phyloP scores from a whole-genome alignment of 257 asterid genomes.

The Buddleja alternifolia region DNA sequence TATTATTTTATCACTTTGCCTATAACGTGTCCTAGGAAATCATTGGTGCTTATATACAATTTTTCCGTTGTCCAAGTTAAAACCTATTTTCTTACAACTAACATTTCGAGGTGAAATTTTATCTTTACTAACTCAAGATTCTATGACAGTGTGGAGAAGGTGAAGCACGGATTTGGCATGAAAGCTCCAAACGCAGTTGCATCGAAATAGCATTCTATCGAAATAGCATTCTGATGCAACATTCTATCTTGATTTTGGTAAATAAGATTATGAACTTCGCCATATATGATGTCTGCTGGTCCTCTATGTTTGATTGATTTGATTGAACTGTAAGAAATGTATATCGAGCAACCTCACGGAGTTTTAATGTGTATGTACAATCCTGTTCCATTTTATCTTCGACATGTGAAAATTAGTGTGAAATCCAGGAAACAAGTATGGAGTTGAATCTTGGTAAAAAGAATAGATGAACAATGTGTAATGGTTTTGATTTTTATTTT shows the following conservation, averaged over 20 bases:
- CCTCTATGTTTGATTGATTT: constrained; percentile 15
- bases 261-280: background rate
- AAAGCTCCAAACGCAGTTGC: constrained; percentile 54
- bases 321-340: constrained; percentile 21
- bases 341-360: background rate
- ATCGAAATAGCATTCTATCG: constrained; percentile 21
- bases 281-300: background rate
- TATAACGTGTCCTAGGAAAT: background rate
- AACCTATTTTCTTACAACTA: background rate
- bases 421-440: constrained; percentile 20
- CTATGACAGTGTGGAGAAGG: constrained; percentile 68
- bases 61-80: background rate
- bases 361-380: background rate
- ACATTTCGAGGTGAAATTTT: background rate
- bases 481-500: background rate
- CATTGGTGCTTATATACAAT: background rate
- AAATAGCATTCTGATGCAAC: background rate
- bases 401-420: background rate
- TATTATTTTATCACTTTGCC: too few species aligned
- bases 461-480: background rate
- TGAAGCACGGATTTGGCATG: constrained; percentile 90
- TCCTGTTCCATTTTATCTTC: background rate
- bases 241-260: background rate
- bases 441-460: background rate
- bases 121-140: constrained; percentile 27